Evolutionary conservation across 2,329 filamentous ascomycete species (phyloP).

Genomic region (Fusarium zealandicum): DNA sequence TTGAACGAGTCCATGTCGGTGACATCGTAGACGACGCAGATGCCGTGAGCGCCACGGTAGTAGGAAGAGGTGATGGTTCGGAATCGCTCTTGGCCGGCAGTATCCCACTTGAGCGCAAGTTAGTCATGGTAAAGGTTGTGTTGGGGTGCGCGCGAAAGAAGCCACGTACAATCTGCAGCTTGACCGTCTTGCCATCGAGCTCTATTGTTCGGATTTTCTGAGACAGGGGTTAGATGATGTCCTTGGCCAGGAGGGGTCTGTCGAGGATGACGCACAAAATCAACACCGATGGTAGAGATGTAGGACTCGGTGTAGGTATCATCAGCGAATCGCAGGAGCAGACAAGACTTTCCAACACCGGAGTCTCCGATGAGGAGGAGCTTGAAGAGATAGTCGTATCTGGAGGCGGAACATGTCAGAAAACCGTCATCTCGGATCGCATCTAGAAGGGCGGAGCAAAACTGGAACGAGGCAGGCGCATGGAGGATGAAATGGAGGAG

Average conservation of each 20-base stretch:
- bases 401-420: conserved; percentile 51
- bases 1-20: conserved; percentile 99
- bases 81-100: conserved; percentile 98
- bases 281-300: conserved; percentile 99
- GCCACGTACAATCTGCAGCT: conserved; percentile 91
- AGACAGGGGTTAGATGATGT: conserved; percentile 24
- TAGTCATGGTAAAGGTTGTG: conserved; percentile 9
- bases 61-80: conserved; percentile 99
- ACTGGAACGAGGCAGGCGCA: conserved; percentile 2
- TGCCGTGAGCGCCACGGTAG: conserved; percentile 98
- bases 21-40: conserved; percentile 99
- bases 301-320: conserved; percentile 99
- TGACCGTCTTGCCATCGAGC: conserved; percentile 99
- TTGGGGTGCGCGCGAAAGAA: background rate
- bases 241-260: conserved; percentile 3
- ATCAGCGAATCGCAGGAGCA: conserved; percentile 96
- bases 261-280: conserved; percentile 76
- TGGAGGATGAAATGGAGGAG: conserved; percentile 13
- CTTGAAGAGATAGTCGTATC: conserved; percentile 99
- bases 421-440: conserved; percentile 21
- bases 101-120: conserved; percentile 80
- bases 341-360: conserved; percentile 99
- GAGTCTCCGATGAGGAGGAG: conserved; percentile 99
- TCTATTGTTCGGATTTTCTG: conserved; percentile 99
- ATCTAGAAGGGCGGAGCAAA: conserved; percentile 7